These are phyloP conservation scores for Hansfordia pulvinata DNA, from an alignment of 2,329 filamentous ascomycete species.

Conservation along the genomic window DNA sequence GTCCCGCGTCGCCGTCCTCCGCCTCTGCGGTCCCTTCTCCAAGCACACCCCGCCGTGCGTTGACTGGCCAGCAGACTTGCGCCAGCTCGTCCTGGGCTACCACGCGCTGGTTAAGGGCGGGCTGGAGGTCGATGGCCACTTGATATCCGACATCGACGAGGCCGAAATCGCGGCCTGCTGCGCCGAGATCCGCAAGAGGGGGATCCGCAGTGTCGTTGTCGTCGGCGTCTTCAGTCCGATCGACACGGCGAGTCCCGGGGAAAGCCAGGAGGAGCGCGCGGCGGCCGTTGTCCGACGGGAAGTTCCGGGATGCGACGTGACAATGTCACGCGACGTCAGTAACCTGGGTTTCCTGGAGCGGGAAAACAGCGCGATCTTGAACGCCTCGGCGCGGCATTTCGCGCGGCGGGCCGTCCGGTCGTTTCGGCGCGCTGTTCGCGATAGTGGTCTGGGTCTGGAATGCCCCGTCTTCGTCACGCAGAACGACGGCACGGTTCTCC, in stretches of 20 bases:
- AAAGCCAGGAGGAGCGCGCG: constrained; percentile 33
- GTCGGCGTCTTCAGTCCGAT: constrained; percentile 39
- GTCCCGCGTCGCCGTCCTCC: constrained; percentile 36
- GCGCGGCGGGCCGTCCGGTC: constrained; percentile 40
- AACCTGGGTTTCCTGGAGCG: constrained; percentile 43
- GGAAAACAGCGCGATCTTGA: constrained; percentile 52
- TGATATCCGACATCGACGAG: constrained; percentile 30
- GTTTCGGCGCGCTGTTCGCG: constrained; percentile 37
- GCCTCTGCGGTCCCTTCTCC: constrained; percentile 39
- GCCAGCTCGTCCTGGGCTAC: constrained; percentile 29
- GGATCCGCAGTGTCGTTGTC: constrained; percentile 32
- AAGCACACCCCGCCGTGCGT: constrained; percentile 34
- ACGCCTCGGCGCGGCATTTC: constrained; percentile 46
- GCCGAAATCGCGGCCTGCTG: constrained; percentile 25
- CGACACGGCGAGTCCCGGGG: constrained; percentile 28
- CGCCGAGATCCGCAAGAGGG: constrained; percentile 21
- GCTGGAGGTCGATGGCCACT: constrained; percentile 33
- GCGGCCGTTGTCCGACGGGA: constrained; percentile 25
- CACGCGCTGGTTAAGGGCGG: constrained; percentile 32
- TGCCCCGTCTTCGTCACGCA: constrained; percentile 48
- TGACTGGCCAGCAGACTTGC: constrained; percentile 38
- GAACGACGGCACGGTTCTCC: constrained; percentile 49
- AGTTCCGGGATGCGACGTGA: constrained; percentile 28
- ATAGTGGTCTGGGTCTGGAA: constrained; percentile 29
- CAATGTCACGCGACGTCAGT: constrained; percentile 36